Evolutionary conservation across 306 rosid species (phyloP), one percentile per base, ranked within the genome.

Genomic region (Lathyrus tuberosus): DNA sequence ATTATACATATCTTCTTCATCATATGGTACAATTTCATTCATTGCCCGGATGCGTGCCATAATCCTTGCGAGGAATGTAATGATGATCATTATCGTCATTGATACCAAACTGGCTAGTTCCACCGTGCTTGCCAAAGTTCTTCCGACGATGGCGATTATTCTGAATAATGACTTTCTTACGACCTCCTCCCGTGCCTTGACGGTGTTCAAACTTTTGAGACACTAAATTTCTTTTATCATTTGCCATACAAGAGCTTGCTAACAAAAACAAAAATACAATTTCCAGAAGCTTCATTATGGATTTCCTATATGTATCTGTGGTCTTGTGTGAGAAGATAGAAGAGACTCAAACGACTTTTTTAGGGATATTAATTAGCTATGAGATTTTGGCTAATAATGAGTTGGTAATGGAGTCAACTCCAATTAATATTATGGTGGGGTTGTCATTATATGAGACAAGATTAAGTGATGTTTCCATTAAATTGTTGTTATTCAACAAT

Each of bases 381-480:
- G 58, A 61, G 24, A 61, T 42, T 66, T 8, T 74, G 78, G 62
- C 44, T 56, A 10, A 35, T 61, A 49, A 13, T 16, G 43, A 60
- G 6, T 9, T 61, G 0, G 12, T 16, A 67, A 2, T 9, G 2
- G 61, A 41, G 57, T 43, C 80, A 76, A 64, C 58, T 35, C 61
- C 60, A 76, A 76, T 59, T 54, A 48, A 61, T 73, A 51, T 67
- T 74, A 72, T 72, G 77, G 68, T 75, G 83, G 78, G 61, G 75
- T 69, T 71, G 77, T 80, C 85, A 83, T 85, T 79, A 67, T 33
- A 33, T 28, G 67, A 62, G 67, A 40, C 48, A 62, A 62, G 28
- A 48, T 24, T 76, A 70, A 84, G 87, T 86, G 91, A 64, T 8
- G 43, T 70, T 37, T 63, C 88, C 85, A 84, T 70, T 67, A 54